phyloP scores from a whole-genome alignment of 371 early-diverging fungal species.

The Furculomyces boomerangus region DNA sequence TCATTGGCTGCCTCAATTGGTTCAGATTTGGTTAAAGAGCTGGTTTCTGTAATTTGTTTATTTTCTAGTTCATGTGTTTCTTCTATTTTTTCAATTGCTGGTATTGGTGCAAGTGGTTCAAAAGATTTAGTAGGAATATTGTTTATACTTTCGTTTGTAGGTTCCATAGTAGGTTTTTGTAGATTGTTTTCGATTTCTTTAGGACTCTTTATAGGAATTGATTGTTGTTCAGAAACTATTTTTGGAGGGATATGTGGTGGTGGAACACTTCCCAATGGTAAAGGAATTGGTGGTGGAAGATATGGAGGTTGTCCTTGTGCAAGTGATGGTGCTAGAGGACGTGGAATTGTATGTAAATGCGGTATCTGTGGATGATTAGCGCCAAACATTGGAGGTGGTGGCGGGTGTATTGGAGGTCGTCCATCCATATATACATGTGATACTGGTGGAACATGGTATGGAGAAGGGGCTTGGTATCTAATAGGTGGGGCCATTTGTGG shows the following conservation, averaged over 20 bases:
- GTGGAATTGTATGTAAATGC: slow-evolving; percentile 1
- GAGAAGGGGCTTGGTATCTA: slow-evolving; percentile 1
- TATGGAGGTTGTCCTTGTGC: background rate
- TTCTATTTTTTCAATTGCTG: too few relatives aligned
- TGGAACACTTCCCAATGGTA: background rate
- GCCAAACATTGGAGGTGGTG: background rate
- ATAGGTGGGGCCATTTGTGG: slow-evolving; percentile 2
- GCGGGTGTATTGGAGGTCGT: background rate
- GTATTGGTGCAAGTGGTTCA: too few relatives aligned
- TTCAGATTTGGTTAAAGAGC: too few relatives aligned
- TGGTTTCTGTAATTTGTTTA: too few relatives aligned
- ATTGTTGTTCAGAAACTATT: slow-evolving; percentile 2
- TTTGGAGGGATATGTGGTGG: background rate
- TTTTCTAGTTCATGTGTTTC: too few relatives aligned
- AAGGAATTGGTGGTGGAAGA: background rate
- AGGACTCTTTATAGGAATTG: slow-evolving; percentile 2
- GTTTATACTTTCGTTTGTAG: too few relatives aligned
- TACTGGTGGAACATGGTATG: background rate
- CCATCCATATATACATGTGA: background rate
- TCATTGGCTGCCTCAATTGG: background rate
- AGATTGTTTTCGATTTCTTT: too few relatives aligned
- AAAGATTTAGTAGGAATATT: too few relatives aligned
- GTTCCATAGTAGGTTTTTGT: too few relatives aligned
- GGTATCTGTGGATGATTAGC: background rate
- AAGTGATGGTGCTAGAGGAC: slow-evolving; percentile 1